phyloP scores from a whole-genome alignment of 768 basidiomycete genomes.

The Leccinum longicurvipes region DNA sequence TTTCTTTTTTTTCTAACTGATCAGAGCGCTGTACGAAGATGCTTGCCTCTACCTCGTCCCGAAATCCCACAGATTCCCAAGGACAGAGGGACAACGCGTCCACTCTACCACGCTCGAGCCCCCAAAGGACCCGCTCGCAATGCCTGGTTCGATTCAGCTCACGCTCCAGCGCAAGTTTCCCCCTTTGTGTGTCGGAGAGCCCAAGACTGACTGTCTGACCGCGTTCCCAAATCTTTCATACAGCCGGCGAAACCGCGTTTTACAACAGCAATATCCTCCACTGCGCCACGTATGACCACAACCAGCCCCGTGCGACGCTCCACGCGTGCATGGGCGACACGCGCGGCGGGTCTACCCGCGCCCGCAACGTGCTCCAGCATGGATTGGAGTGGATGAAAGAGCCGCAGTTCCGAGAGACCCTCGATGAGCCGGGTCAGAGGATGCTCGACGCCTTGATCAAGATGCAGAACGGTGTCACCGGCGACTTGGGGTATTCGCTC shows the following conservation, averaged over 20 bases:
- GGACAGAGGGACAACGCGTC: conserved; percentile 55
- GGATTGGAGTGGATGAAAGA: conserved; percentile 69
- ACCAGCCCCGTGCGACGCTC: conserved; percentile 55
- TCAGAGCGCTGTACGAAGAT: conserved; percentile 65
- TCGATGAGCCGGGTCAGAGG: conserved; percentile 43
- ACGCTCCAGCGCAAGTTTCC: conserved; percentile 48
- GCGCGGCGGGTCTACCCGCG: conserved; percentile 58
- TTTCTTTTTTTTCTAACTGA: too few species aligned
- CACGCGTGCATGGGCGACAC: conserved; percentile 67
- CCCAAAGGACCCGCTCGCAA: conserved; percentile 56
- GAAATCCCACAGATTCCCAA: conserved; percentile 54
- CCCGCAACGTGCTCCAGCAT: conserved; percentile 74
- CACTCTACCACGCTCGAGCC: conserved; percentile 50
- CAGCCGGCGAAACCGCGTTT: conserved; percentile 72
- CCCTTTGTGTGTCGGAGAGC: neutral
- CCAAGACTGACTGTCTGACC: neutral
- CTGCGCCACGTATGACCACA: conserved; percentile 59
- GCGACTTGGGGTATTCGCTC: conserved; percentile 53
- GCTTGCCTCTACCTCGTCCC: conserved; percentile 71
- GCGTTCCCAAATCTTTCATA: neutral
- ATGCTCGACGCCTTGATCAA: conserved; percentile 61
- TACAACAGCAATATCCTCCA: conserved; percentile 81
- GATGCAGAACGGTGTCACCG: conserved; percentile 44
- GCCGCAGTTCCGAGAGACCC: conserved; percentile 40
- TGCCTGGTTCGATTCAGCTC: conserved; percentile 65